Evolutionary conservation across 1,139 yeast species (phyloP).

Genomic region (Taiozyma sp.): DNA sequence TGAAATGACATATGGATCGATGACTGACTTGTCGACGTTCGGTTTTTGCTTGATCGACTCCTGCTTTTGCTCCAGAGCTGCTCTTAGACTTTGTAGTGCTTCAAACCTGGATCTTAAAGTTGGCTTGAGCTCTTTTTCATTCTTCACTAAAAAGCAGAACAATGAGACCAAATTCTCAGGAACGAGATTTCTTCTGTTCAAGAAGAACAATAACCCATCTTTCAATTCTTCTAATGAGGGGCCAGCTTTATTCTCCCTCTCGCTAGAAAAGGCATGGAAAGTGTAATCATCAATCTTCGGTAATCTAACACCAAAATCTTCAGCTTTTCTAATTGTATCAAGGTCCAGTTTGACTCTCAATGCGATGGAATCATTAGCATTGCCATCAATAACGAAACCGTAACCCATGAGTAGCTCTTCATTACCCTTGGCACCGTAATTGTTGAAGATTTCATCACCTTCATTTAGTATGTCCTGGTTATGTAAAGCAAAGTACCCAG

Average conservation of each 20-base stretch:
- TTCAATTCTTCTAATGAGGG: slow-evolving; percentile 6
- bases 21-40: not conserved
- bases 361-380: slow-evolving; percentile 55
- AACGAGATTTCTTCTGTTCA: slow-evolving; percentile 19
- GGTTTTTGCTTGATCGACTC: slow-evolving; percentile 4
- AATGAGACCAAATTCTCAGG: slow-evolving; percentile 26
- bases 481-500: slow-evolving; percentile 16
- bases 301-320: slow-evolving; percentile 19
- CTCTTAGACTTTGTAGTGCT: slow-evolving; percentile 26
- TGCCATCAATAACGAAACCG: slow-evolving; percentile 61
- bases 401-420: slow-evolving; percentile 56
- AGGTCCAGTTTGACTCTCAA: slow-evolving; percentile 47
- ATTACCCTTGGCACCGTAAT: slow-evolving; percentile 84
- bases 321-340: slow-evolving; percentile 18
- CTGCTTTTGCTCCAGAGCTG: slow-evolving; percentile 18
- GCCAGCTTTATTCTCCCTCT: slow-evolving; percentile 8
- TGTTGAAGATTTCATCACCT: slow-evolving; percentile 61
- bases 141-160: slow-evolving; percentile 26
- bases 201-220: slow-evolving; percentile 19
- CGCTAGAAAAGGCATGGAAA: slow-evolving; percentile 29
- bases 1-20: slow-evolving; percentile 3
- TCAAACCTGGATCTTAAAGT: slow-evolving; percentile 29
- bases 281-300: slow-evolving; percentile 32
- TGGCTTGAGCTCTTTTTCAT: slow-evolving; percentile 22
- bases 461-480: slow-evolving; percentile 17